Conservation (phyloP, 2,329 filamentous ascomycete species). For the Fusarium lyarnte region DNA sequence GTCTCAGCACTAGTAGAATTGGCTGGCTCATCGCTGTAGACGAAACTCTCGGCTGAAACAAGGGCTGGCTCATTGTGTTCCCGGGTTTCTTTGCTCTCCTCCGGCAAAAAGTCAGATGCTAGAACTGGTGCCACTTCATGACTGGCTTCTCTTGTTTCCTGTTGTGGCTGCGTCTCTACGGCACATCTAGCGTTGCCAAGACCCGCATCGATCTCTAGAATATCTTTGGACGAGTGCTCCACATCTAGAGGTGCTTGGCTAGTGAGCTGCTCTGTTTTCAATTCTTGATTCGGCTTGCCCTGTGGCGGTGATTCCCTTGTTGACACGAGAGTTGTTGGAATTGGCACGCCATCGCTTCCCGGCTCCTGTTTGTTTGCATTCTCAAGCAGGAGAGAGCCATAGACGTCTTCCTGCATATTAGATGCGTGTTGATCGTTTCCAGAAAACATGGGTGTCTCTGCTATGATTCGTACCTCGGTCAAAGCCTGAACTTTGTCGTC, state of each 20-base stretch:
- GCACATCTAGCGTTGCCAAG: background rate
- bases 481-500: background rate
- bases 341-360: background rate
- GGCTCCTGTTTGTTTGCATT: background rate
- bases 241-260: background rate
- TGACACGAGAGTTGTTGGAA: background rate
- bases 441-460: background rate
- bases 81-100: constrained; percentile 18
- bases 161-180: background rate
- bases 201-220: background rate
- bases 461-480: background rate
- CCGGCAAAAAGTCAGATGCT: background rate
- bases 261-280: background rate
- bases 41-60: background rate
- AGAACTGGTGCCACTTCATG: background rate
- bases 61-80: background rate
- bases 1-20: background rate
- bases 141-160: background rate
- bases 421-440: background rate
- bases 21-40: background rate
- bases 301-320: background rate
- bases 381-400: background rate
- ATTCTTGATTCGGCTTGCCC: background rate
- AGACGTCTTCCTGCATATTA: background rate
- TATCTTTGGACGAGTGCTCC: background rate